Evolutionary conservation across 768 basidiomycete genomes (phyloP).

Genomic region (Naematelia aurantialba): DNA sequence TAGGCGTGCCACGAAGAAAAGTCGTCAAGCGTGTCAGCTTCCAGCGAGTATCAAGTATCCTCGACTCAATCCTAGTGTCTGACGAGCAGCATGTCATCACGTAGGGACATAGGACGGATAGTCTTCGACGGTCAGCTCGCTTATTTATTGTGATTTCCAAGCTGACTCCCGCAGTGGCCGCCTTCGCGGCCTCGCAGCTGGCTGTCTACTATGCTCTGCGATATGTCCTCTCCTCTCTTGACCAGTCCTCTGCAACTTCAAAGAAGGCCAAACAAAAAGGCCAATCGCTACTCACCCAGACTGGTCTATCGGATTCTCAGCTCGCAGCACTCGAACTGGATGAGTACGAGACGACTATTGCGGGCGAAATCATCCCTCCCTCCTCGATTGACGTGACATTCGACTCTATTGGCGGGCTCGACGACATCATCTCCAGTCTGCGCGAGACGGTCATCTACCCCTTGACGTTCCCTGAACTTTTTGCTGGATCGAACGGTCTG

Average conservation of each 20-base stretch:
- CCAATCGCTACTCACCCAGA: conserved; percentile 47
- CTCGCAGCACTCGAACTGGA: conserved; percentile 61
- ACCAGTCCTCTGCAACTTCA: conserved; percentile 42
- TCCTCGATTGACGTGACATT: conserved; percentile 40
- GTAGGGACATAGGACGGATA: not conserved
- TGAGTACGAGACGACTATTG: conserved; percentile 92
- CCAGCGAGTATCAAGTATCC: no score
- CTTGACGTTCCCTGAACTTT: conserved; percentile 81
- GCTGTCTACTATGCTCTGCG: conserved; percentile 51
- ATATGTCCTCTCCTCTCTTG: conserved; percentile 49
- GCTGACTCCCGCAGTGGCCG: not conserved
- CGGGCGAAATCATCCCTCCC: conserved; percentile 73
- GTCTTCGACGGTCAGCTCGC: not conserved
- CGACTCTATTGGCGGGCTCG: conserved; percentile 86
- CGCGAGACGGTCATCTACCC: conserved; percentile 96
- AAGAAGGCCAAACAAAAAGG: conserved; percentile 50
- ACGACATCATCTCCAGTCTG: conserved; percentile 79
- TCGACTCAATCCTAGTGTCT: not conserved
- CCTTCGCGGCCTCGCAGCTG: conserved; percentile 26
- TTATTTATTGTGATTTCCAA: not conserved
- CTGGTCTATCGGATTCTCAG: conserved; percentile 48
- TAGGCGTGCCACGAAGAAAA: no score
- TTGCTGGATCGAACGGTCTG: conserved; percentile 65
- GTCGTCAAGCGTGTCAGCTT: no score
- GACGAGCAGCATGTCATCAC: not conserved